A percentile compares a stretch with the other conserved stretches of the same genome.
Conservation (phyloP, 2,329 filamentous ascomycete species). For the Aureobasidium sp. region DNA sequence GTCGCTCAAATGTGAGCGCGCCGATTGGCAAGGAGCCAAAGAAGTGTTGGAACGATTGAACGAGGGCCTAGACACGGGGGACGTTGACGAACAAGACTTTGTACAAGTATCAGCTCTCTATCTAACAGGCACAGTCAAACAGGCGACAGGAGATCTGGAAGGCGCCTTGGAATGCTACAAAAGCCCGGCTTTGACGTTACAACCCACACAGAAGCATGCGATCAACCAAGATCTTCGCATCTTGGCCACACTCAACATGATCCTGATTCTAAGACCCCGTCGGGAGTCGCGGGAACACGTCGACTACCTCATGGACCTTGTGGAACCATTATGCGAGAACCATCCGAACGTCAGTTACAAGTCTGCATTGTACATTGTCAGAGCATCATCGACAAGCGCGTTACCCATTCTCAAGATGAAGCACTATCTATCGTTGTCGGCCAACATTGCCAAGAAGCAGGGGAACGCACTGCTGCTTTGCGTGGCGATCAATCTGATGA, state of each 20-base stretch:
- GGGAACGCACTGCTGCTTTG: slow-evolving; percentile 73
- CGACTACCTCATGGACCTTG: slow-evolving; percentile 51
- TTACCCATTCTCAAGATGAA: slow-evolving; percentile 66
- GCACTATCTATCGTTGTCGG: slow-evolving; percentile 63
- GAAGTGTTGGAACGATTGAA: slow-evolving; percentile 48
- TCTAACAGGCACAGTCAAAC: slow-evolving; percentile 66
- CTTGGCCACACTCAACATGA: slow-evolving; percentile 39
- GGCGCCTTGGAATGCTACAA: slow-evolving; percentile 59
- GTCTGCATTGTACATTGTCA: slow-evolving; percentile 68
- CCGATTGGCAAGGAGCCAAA: slow-evolving; percentile 59
- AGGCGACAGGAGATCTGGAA: slow-evolving; percentile 69
- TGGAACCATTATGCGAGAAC: slow-evolving; percentile 58
- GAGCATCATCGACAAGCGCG: slow-evolving; percentile 53
- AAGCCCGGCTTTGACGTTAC: slow-evolving; percentile 49
- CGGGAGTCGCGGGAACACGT: slow-evolving; percentile 43
- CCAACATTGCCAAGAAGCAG: slow-evolving; percentile 59
- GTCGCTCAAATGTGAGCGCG: slow-evolving; percentile 60
- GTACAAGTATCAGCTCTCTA: slow-evolving; percentile 39
- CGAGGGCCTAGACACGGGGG: slow-evolving; percentile 17
- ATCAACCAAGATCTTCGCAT: slow-evolving; percentile 34
- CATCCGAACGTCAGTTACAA: slow-evolving; percentile 68
- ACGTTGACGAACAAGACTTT: slow-evolving; percentile 8
- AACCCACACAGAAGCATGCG: slow-evolving; percentile 19
- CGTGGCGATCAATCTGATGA: slow-evolving; percentile 79
- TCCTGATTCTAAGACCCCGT: slow-evolving; percentile 37